These are phyloP conservation scores for Collybia nuda DNA, from an alignment of 768 basidiomycete species.

Conservation along the genomic window DNA sequence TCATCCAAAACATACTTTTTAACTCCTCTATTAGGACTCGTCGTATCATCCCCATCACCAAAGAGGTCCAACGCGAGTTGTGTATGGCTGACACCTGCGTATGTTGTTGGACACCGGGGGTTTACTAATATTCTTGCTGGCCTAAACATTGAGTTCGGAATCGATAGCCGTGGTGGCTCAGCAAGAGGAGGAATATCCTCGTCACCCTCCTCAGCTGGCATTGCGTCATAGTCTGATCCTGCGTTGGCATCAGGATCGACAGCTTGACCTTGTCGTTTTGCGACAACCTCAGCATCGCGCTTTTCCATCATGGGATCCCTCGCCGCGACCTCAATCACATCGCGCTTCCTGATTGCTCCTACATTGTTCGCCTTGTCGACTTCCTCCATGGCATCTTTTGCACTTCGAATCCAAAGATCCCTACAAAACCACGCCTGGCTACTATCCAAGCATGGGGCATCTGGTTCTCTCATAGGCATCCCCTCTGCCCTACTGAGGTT, in stretches of 20 bases:
- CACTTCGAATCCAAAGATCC: conserved; percentile 93
- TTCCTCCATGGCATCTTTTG: conserved; percentile 71
- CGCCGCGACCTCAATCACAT: conserved; percentile 34
- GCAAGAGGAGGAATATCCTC: conserved; percentile 38
- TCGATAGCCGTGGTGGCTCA: conserved; percentile 45
- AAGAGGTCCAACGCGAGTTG: conserved; percentile 95
- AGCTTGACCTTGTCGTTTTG: conserved; percentile 26
- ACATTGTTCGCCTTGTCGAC: conserved; percentile 42
- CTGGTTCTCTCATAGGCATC: conserved; percentile 59
- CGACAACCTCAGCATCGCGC: conserved; percentile 25
- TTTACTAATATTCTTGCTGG: conserved; percentile 94
- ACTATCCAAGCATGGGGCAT: conserved; percentile 91
- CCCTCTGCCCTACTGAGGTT: conserved; percentile 71
- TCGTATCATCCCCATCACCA: conserved; percentile 70
- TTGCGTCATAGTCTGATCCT: conserved; percentile 87
- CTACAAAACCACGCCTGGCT: conserved; percentile 98
- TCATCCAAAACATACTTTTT: conserved; percentile 88
- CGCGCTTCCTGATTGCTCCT: conserved; percentile 25
- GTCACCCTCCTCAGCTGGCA: conserved; percentile 63
- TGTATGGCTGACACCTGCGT: conserved; percentile 95
- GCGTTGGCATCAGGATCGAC: conserved; percentile 76
- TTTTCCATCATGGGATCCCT: conserved; percentile 30
- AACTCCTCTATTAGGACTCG: conserved; percentile 28
- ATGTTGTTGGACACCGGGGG: conserved; percentile 95
- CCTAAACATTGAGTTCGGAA: conserved; percentile 86